phyloP scores from a whole-genome alignment of 2,329 filamentous ascomycete species.

The Fusarium tricinctum region DNA sequence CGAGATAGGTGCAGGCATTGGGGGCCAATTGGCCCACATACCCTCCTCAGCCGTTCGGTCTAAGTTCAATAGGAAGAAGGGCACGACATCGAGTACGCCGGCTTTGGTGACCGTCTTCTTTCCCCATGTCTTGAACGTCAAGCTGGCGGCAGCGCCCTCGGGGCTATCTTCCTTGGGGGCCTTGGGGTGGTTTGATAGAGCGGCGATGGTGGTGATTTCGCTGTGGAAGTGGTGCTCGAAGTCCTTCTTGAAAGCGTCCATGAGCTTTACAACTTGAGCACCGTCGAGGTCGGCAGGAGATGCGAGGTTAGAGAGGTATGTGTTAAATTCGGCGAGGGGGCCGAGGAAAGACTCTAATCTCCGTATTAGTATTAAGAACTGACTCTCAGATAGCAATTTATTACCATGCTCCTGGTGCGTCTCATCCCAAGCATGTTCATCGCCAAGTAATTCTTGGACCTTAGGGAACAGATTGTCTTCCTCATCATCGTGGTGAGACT shows the following conservation, averaged over 20 bases:
- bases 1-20: slow-evolving; percentile 71
- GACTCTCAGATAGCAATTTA: slow-evolving; percentile 9
- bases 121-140: slow-evolving; percentile 72
- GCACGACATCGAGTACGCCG: slow-evolving; percentile 70
- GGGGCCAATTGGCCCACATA: slow-evolving; percentile 73
- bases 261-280: slow-evolving; percentile 62
- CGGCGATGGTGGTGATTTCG: slow-evolving; percentile 67
- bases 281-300: slow-evolving; percentile 61
- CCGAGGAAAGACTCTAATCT: slow-evolving; percentile 62
- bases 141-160: slow-evolving; percentile 60
- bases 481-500: slow-evolving; percentile 72
- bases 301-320: slow-evolving; percentile 63
- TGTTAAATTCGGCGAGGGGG: slow-evolving; percentile 65
- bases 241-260: slow-evolving; percentile 64
- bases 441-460: slow-evolving; percentile 65
- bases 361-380: background rate
- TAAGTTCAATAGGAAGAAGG: slow-evolving; percentile 75
- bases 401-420: slow-evolving; percentile 70
- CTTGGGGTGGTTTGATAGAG: slow-evolving; percentile 63
- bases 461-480: slow-evolving; percentile 69
- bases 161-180: slow-evolving; percentile 63
- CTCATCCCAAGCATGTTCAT: slow-evolving; percentile 64
- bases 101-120: slow-evolving; percentile 75
- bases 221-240: slow-evolving; percentile 69
- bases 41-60: slow-evolving; percentile 72